Evolutionary conservation across 345 rosid species (phyloP).

Genomic region (Populus nigra): DNA sequence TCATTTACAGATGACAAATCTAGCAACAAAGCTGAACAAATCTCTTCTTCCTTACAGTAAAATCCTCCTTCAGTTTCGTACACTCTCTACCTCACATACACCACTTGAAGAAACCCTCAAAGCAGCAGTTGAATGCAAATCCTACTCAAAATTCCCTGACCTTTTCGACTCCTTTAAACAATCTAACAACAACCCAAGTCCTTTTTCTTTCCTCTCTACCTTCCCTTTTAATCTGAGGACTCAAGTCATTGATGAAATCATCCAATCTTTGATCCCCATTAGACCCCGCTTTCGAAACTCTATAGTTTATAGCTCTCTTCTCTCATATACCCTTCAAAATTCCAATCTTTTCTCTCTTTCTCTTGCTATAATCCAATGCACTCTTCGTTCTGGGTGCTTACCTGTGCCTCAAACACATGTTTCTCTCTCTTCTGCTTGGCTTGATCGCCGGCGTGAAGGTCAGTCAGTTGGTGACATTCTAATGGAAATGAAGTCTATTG

Average conservation of each 20-base stretch:
- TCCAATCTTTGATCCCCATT: slow-evolving; percentile 53
- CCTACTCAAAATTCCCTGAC: slow-evolving; percentile 57
- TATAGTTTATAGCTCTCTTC: slow-evolving; percentile 57
- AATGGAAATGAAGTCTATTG: slow-evolving; percentile 55
- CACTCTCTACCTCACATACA: slow-evolving; percentile 36
- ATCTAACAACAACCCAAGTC: slow-evolving; percentile 41
- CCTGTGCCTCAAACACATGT: slow-evolving; percentile 60
- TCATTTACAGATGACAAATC: no score
- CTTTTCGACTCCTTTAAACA: slow-evolving; percentile 44
- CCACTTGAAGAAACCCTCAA: slow-evolving; percentile 49
- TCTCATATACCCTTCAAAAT: slow-evolving; percentile 59
- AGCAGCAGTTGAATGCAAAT: slow-evolving; percentile 53
- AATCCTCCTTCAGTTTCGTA: background rate
- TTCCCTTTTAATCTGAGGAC: slow-evolving; percentile 41
- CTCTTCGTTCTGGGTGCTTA: slow-evolving; percentile 69
- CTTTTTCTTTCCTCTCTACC: slow-evolving; percentile 65
- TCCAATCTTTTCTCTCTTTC: slow-evolving; percentile 59
- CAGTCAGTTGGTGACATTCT: slow-evolving; percentile 43
- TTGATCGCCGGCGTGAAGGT: slow-evolving; percentile 25
- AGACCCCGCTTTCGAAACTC: slow-evolving; percentile 55
- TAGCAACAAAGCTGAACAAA: background rate
- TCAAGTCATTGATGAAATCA: slow-evolving; percentile 54
- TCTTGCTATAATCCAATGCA: slow-evolving; percentile 63
- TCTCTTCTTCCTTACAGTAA: background rate
- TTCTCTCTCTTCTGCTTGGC: slow-evolving; percentile 67